phyloP scores from a whole-genome alignment of 2,329 filamentous ascomycete genomes.

The Diaporthe nobilis region DNA sequence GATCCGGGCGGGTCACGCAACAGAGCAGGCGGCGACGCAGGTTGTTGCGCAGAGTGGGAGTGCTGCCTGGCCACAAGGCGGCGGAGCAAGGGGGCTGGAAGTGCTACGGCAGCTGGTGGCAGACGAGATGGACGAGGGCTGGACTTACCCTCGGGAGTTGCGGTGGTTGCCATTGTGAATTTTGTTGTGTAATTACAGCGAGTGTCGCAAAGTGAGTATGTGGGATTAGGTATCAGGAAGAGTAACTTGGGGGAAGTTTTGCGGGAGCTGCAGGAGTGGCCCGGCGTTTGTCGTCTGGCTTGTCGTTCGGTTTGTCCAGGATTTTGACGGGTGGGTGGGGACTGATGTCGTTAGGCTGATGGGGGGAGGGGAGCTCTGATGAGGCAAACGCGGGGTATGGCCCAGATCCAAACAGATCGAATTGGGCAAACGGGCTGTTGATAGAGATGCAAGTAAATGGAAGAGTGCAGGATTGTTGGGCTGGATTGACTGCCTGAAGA shows the following conservation, averaged over 20 bases:
- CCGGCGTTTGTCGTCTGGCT: conserved; percentile 27
- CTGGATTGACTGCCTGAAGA: not conserved
- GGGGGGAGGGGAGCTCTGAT: conserved; percentile 36
- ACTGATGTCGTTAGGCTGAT: conserved; percentile 32
- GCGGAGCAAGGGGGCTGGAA: conserved; percentile 4
- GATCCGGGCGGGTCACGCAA: not conserved
- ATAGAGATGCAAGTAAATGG: not conserved
- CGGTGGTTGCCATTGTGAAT: conserved; percentile 48
- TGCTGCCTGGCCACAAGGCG: not conserved
- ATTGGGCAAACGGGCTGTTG: not conserved
- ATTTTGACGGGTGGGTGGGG: conserved; percentile 39
- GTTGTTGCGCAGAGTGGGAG: conserved; percentile 12
- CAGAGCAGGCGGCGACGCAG: not conserved
- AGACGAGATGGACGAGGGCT: conserved; percentile 3
- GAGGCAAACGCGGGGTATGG: conserved; percentile 39
- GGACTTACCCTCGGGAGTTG: conserved; percentile 58
- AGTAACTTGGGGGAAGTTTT: conserved; percentile 22
- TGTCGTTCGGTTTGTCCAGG: conserved; percentile 33
- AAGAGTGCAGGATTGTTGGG: too few relatives aligned
- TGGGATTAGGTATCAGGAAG: not conserved
- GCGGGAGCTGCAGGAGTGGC: conserved; percentile 32
- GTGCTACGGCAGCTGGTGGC: conserved; percentile 1
- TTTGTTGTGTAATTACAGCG: conserved; percentile 25
- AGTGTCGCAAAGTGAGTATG: conserved; percentile 20
- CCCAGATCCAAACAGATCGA: not conserved